Evolutionary conservation across 495 filamentous ascomycete genomes (phyloP).

Genomic region (Cercophora samala): DNA sequence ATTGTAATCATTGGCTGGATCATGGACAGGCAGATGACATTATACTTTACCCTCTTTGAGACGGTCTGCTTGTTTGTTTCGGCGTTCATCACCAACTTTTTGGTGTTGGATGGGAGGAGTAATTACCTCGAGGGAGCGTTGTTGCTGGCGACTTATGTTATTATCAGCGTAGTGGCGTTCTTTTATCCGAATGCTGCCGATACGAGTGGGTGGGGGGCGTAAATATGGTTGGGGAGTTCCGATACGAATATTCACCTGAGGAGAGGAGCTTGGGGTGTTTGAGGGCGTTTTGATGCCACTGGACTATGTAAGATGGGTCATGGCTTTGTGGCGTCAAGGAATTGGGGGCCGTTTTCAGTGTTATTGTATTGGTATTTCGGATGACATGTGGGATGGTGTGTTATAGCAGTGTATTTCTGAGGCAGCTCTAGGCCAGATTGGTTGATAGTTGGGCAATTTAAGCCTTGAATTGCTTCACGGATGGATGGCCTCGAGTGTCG

Average conservation of each 20-base stretch:
- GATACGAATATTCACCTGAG: background rate
- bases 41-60: slow-evolving; percentile 85
- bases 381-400: background rate
- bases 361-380: background rate
- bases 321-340: background rate
- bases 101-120: slow-evolving; percentile 72
- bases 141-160: slow-evolving; percentile 72
- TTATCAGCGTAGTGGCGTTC: slow-evolving; percentile 59
- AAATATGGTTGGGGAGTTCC: background rate
- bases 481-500: background rate
- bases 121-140: slow-evolving; percentile 81
- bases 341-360: background rate
- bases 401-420: background rate
- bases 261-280: background rate
- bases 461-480: background rate
- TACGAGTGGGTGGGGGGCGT: slow-evolving; percentile 34
- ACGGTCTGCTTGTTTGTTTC: slow-evolving; percentile 76
- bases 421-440: background rate
- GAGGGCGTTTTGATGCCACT: background rate
- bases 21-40: slow-evolving; percentile 69
- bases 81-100: slow-evolving; percentile 77
- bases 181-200: slow-evolving; percentile 55
- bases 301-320: background rate
- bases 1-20: slow-evolving; percentile 78
- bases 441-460: background rate